Conservation (phyloP, 306 rosid species). For the Trifolium subterraneum region DNA sequence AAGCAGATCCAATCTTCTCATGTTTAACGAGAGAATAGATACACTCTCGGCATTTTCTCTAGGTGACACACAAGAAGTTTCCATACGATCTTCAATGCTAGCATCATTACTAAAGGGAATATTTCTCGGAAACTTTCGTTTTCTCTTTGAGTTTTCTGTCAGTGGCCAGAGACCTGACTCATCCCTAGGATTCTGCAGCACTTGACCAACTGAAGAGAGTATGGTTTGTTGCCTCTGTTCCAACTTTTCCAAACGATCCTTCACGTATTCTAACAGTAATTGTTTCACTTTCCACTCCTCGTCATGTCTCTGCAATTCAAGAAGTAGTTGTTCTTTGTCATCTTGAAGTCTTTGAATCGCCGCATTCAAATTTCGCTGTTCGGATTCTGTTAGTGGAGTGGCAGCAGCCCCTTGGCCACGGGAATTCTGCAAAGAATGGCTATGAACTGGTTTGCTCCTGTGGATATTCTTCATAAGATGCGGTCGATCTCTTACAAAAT, state of each 20-base stretch:
- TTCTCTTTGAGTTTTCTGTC: constrained; percentile 56
- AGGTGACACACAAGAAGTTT: constrained; percentile 42
- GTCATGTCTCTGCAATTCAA: constrained; percentile 58
- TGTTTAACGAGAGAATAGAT: constrained; percentile 33
- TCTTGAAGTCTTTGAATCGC: constrained; percentile 62
- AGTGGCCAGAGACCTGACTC: constrained; percentile 51
- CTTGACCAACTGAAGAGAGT: constrained; percentile 55
- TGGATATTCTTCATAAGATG: constrained; percentile 76
- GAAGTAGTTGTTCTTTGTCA: constrained; percentile 57
- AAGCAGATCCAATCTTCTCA: constrained; percentile 58
- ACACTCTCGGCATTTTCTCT: constrained; percentile 41
- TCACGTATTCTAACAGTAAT: constrained; percentile 43
- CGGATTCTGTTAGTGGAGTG: constrained; percentile 56
- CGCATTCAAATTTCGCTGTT: constrained; percentile 56
- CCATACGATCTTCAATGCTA: constrained; percentile 52
- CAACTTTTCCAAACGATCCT: constrained; percentile 56
- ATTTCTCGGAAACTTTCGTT: constrained; percentile 64
- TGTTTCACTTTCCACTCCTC: constrained; percentile 54
- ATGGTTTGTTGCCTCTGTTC: constrained; percentile 60
- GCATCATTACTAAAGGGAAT: constrained; percentile 46
- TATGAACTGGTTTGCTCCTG: constrained; percentile 85
- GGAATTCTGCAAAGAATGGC: constrained; percentile 76
- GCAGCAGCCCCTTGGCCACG: constrained; percentile 54
- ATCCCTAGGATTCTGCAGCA: constrained; percentile 60
- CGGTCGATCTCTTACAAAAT: constrained; percentile 78